A percentile compares a stretch with the other conserved stretches of the same genome.
phyloP scores from a whole-genome alignment of 805 yeast genomes.

The Pichia manshurica region DNA sequence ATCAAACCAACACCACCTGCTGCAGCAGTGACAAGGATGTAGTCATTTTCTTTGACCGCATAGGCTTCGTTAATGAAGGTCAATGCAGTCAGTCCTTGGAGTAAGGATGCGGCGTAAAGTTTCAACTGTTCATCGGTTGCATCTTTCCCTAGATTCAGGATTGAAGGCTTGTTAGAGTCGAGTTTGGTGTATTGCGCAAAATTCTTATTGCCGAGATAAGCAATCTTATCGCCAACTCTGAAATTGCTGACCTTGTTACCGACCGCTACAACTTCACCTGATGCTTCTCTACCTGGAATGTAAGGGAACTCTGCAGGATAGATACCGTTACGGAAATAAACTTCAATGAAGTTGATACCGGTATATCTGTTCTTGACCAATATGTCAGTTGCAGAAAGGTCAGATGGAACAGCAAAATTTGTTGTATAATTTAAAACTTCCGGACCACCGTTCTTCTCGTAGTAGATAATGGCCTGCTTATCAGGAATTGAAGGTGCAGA shows the following conservation, averaged over 20 bases:
- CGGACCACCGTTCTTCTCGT: slow-evolving; percentile 51
- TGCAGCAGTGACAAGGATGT: slow-evolving; percentile 79
- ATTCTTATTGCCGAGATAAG: slow-evolving; percentile 45
- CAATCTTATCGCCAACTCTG: slow-evolving; percentile 67
- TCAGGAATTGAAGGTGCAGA: slow-evolving; percentile 35
- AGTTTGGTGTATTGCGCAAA: slow-evolving; percentile 71
- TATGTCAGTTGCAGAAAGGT: slow-evolving; percentile 47
- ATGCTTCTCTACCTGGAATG: slow-evolving; percentile 64
- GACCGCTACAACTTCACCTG: slow-evolving; percentile 61
- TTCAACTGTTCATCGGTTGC: slow-evolving; percentile 45
- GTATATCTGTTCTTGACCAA: slow-evolving; percentile 68
- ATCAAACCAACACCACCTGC: slow-evolving; percentile 92
- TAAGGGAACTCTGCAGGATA: slow-evolving; percentile 61
- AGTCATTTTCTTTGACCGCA: slow-evolving; percentile 62
- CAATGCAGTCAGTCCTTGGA: slow-evolving; percentile 78
- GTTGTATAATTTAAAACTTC: slow-evolving; percentile 52
- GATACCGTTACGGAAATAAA: slow-evolving; percentile 74
- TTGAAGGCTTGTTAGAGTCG: slow-evolving; percentile 26
- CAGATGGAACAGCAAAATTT: slow-evolving; percentile 53
- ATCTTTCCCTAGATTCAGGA: slow-evolving; percentile 46
- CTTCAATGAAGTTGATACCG: slow-evolving; percentile 80
- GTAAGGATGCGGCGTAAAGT: slow-evolving; percentile 51
- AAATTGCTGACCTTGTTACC: slow-evolving; percentile 53
- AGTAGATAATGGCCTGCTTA: slow-evolving; percentile 49
- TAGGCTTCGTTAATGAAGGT: slow-evolving; percentile 65